Evolutionary conservation across 371 early-diverging fungal species (phyloP).

Genomic region (Batkoa obscura): DNA sequence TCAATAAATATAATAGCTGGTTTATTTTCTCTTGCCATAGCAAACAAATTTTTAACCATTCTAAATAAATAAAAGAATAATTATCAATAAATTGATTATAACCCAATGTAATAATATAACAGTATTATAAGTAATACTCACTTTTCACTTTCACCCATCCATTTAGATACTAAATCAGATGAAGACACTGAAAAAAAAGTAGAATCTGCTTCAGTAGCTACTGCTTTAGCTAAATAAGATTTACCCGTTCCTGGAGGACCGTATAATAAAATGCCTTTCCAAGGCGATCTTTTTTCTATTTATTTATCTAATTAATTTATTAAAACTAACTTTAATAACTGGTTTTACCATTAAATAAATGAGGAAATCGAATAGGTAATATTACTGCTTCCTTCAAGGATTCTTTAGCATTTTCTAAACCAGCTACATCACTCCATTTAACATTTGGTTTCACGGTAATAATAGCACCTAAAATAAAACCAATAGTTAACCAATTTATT

Average conservation of each 20-base stretch:
- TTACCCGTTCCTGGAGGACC: constrained; percentile 99
- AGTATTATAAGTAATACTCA: constrained; percentile 10
- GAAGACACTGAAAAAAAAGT: constrained; percentile 92
- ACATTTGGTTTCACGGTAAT: constrained; percentile 89
- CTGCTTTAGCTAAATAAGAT: constrained; percentile 92
- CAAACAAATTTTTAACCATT: constrained; percentile 82
- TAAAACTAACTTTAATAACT: neutral
- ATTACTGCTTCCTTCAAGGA: constrained; percentile 97
- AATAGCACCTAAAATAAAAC: constrained; percentile 43
- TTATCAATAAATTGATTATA: neutral
- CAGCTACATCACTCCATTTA: constrained; percentile 94
- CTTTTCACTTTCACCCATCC: constrained; percentile 96
- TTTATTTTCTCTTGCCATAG: constrained; percentile 78
- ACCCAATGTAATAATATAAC: neutral
- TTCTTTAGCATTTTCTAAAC: constrained; percentile 94
- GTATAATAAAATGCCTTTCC: constrained; percentile 93
- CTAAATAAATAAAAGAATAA: constrained; percentile 14
- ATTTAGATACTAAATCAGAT: constrained; percentile 89
- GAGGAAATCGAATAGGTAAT: constrained; percentile 92
- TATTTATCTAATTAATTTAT: neutral
- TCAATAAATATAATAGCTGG: constrained; percentile 96
- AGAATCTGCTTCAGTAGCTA: constrained; percentile 88
- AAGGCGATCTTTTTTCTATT: constrained; percentile 78
- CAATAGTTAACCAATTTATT: neutral
- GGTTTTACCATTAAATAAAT: constrained; percentile 66